Percentiles rank a stretch among this genome's conserved stretches.
Conservation (phyloP, 306 rosid species). For the Prunus persica region DNA sequence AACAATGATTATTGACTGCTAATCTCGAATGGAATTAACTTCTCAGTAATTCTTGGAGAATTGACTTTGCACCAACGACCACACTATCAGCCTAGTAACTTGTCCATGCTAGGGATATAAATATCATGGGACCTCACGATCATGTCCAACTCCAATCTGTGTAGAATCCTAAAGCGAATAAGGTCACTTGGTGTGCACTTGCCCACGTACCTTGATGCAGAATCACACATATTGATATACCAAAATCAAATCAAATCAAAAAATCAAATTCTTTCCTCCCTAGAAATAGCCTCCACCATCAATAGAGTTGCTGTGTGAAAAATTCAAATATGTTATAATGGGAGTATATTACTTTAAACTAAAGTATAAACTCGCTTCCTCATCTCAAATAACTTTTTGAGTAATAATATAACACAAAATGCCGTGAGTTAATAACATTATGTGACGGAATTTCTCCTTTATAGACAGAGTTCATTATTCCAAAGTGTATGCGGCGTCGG, state of each 20-base stretch:
- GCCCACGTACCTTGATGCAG: background rate
- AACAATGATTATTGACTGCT: too few relatives aligned
- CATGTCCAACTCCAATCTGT: background rate
- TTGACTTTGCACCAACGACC: background rate
- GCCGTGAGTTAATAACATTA: too few relatives aligned
- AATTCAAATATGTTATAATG: too few relatives aligned
- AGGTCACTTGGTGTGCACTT: background rate
- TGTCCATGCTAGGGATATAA: too few relatives aligned
- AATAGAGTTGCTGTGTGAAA: too few relatives aligned
- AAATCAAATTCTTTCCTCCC: background rate
- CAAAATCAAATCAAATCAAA: background rate
- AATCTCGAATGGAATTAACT: too few relatives aligned
- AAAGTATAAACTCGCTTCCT: too few relatives aligned
- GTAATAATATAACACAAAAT: too few relatives aligned
- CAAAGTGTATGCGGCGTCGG: background rate
- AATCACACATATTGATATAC: background rate
- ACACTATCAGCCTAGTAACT: too few relatives aligned
- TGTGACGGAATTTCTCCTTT: too few relatives aligned
- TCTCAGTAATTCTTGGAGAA: background rate
- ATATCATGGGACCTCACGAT: background rate
- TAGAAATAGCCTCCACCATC: background rate
- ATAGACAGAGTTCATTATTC: background rate
- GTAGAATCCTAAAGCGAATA: background rate
- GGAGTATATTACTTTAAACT: too few relatives aligned
- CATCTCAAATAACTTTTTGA: too few relatives aligned